Evolutionary conservation across 2,329 filamentous ascomycete species (phyloP).

Genomic region (Mycogone perniciosa): DNA sequence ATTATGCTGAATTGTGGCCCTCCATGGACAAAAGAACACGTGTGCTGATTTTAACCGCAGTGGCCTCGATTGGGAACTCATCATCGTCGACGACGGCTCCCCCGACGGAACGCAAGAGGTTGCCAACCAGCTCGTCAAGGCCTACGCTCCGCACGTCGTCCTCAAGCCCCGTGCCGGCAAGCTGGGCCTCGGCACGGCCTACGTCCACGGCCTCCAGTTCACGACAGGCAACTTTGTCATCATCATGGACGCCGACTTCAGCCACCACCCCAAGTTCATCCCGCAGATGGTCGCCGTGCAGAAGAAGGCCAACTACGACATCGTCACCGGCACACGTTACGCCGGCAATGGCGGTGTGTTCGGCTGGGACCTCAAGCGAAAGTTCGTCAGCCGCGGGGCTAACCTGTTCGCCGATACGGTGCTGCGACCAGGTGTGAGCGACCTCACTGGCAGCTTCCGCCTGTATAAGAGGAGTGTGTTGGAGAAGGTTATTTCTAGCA

Average conservation of each 20-base stretch:
- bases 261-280: slow-evolving; percentile 98
- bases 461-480: slow-evolving; percentile 89
- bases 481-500: slow-evolving; percentile 82
- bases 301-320: slow-evolving; percentile 74
- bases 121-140: slow-evolving; percentile 81
- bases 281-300: slow-evolving; percentile 85
- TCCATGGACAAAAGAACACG: neutral
- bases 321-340: slow-evolving; percentile 94
- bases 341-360: slow-evolving; percentile 84
- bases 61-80: slow-evolving; percentile 91
- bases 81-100: slow-evolving; percentile 97
- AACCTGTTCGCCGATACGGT: slow-evolving; percentile 96
- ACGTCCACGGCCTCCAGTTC: slow-evolving; percentile 90
- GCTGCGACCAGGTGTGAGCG: slow-evolving; percentile 85
- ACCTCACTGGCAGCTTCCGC: slow-evolving; percentile 90
- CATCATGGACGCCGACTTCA: slow-evolving; percentile 99
- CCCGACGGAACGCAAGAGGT: slow-evolving; percentile 92
- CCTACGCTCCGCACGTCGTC: slow-evolving; percentile 72
- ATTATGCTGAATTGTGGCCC: too few relatives aligned
- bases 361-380: slow-evolving; percentile 92
- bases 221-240: slow-evolving; percentile 90
- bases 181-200: slow-evolving; percentile 92
- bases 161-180: slow-evolving; percentile 89
- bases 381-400: slow-evolving; percentile 77
- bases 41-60: slow-evolving; percentile 37